Conservation (phyloP, 768 basidiomycete species). For the Auricularia auricula-judae region DNA sequence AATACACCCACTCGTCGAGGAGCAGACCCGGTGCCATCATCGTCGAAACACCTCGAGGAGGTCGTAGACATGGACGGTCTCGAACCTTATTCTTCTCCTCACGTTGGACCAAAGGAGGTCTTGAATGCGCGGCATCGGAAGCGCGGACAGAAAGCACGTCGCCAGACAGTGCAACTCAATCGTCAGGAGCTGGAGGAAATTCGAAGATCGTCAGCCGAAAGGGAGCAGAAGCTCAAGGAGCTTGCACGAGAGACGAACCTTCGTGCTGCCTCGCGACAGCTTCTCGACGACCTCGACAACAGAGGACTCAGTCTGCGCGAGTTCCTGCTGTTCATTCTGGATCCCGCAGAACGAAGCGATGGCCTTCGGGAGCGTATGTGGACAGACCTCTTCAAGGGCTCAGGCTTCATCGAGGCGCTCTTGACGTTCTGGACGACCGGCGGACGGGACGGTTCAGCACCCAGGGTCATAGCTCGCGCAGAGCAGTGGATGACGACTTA, state of each 20-base stretch:
- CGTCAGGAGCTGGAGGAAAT: no score
- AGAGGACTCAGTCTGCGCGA: background rate
- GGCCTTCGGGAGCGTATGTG: background rate
- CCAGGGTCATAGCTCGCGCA: background rate
- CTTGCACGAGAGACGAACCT: background rate
- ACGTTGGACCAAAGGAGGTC: no score
- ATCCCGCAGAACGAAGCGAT: background rate
- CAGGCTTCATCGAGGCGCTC: background rate
- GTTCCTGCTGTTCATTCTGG: background rate
- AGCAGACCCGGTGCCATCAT: no score
- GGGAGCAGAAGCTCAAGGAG: no score
- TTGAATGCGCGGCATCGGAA: no score
- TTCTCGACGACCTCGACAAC: background rate
- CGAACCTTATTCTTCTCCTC: no score
- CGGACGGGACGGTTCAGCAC: background rate
- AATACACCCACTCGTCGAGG: no score
- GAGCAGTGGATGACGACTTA: background rate
- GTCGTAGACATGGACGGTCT: no score
- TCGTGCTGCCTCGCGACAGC: background rate
- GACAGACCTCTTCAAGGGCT: background rate
- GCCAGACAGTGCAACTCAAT: no score
- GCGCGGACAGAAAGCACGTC: no score
- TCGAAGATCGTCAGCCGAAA: no score
- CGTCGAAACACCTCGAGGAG: no score
- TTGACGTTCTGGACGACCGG: background rate